Evolutionary conservation across 176 grass and related monocot species (phyloP).

Genomic region (Cenchrus fungigraminus): DNA sequence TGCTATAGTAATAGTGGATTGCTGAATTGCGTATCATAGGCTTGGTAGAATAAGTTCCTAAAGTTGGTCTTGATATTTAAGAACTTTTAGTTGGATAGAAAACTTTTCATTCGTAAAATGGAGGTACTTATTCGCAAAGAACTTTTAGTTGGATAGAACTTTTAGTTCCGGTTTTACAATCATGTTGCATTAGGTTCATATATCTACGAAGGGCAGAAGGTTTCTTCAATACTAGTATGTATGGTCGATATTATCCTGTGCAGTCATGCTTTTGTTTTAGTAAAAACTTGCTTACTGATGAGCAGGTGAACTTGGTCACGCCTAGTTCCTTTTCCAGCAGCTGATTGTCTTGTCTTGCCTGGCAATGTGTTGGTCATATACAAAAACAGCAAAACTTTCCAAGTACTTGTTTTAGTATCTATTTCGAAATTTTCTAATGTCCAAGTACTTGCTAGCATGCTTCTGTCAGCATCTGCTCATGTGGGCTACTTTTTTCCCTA

Average conservation of each 20-base stretch:
- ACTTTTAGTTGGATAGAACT: not conserved
- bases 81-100: not conserved
- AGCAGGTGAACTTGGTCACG: not conserved
- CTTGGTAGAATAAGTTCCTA: not conserved
- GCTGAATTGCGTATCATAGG: not conserved
- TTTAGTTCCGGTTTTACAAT: not conserved
- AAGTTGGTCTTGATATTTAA: not conserved
- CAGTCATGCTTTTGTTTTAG: not conserved
- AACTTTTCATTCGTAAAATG: not conserved
- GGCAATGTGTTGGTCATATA: not conserved
- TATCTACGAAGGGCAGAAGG: not conserved
- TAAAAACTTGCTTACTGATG: not conserved
- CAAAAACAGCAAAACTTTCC: not conserved
- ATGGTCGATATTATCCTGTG: not conserved
- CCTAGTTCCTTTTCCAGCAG: not conserved
- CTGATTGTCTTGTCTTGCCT: not conserved
- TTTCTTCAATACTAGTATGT: not conserved
- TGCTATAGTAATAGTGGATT: slow-evolving; percentile 8
- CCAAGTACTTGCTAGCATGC: not conserved
- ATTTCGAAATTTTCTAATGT: not conserved
- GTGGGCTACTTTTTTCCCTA: not conserved
- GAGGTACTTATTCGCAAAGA: not conserved
- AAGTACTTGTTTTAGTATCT: not conserved
- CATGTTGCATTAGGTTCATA: not conserved
- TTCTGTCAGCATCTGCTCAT: not conserved